These are phyloP conservation scores for Chenopodium album DNA, from an alignment of 148 eudicot species.

Conservation along the genomic window DNA sequence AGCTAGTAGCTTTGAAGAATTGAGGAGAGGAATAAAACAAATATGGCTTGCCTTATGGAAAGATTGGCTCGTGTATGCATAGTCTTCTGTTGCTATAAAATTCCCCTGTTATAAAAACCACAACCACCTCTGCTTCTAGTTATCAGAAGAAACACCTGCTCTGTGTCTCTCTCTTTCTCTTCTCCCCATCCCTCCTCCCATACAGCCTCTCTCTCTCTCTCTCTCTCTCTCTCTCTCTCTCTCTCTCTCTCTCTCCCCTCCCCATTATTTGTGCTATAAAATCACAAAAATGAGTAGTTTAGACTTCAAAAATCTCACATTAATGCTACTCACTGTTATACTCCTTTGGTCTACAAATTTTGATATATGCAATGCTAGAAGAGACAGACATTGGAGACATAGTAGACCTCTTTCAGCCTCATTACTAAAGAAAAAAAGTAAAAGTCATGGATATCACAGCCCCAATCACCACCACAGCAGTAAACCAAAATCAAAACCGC, in stretches of 20 bases:
- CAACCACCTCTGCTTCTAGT: conserved; percentile 27
- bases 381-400: conserved; percentile 31
- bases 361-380: conserved; percentile 31
- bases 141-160: conserved; percentile 28
- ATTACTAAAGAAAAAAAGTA: conserved; percentile 31
- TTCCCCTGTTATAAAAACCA: conserved; percentile 34
- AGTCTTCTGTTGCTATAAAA: conserved; percentile 28
- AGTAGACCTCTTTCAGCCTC: conserved; percentile 22
- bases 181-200: conserved; percentile 5
- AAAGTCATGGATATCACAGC: conserved; percentile 17
- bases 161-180: conserved; percentile 22
- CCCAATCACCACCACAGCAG: conserved; percentile 19
- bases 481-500: conserved; percentile 38
- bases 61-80: conserved; percentile 27
- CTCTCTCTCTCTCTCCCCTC: neutral
- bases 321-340: conserved; percentile 20
- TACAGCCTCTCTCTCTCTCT: neutral
- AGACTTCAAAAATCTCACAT: conserved; percentile 19
- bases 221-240: neutral
- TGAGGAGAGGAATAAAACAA: conserved; percentile 29
- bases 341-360: conserved; percentile 30
- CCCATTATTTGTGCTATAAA: neutral
- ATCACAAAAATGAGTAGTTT: conserved; percentile 18
- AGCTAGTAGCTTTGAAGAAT: conserved; percentile 17
- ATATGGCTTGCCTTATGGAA: conserved; percentile 27